Evolutionary conservation across 345 rosid species (phyloP).

Genomic region (Salix viminalis): DNA sequence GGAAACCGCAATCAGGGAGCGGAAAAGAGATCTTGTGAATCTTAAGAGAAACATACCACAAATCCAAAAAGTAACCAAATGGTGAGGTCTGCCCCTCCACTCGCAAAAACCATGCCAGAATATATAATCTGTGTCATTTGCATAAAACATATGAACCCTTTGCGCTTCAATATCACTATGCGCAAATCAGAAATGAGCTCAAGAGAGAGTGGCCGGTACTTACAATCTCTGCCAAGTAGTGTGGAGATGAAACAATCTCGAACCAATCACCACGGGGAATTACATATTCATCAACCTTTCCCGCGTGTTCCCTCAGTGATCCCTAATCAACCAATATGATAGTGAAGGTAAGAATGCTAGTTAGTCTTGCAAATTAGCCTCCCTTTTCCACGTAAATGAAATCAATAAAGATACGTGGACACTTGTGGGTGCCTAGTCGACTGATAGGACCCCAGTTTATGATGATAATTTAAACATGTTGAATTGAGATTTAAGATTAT

Average conservation of each 20-base stretch:
- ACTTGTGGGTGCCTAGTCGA: not conserved
- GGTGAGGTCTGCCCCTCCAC: slow-evolving; percentile 65
- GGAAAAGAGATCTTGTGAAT: not conserved
- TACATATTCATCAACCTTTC: slow-evolving; percentile 37
- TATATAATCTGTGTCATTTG: slow-evolving; percentile 53
- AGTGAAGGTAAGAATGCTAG: not conserved
- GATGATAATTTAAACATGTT: not conserved
- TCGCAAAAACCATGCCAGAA: slow-evolving; percentile 57
- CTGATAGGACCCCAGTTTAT: not conserved
- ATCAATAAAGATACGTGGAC: not conserved
- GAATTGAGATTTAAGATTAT: not conserved
- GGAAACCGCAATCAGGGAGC: not conserved
- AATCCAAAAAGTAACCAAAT: slow-evolving; percentile 59
- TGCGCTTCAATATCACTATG: not conserved
- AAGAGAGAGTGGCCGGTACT: slow-evolving; percentile 1
- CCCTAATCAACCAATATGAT: slow-evolving; percentile 35
- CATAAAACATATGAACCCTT: not conserved
- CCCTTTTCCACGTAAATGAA: not conserved
- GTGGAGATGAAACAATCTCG: slow-evolving; percentile 66
- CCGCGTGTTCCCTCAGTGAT: slow-evolving; percentile 38
- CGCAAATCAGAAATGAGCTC: not conserved
- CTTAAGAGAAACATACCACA: slow-evolving; percentile 40
- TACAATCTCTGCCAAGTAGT: slow-evolving; percentile 83
- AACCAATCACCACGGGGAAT: slow-evolving; percentile 82
- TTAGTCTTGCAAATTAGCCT: not conserved